Conservation (phyloP, 371 early-diverging fungal genomes). For the Apophysomyces variabilis region DNA sequence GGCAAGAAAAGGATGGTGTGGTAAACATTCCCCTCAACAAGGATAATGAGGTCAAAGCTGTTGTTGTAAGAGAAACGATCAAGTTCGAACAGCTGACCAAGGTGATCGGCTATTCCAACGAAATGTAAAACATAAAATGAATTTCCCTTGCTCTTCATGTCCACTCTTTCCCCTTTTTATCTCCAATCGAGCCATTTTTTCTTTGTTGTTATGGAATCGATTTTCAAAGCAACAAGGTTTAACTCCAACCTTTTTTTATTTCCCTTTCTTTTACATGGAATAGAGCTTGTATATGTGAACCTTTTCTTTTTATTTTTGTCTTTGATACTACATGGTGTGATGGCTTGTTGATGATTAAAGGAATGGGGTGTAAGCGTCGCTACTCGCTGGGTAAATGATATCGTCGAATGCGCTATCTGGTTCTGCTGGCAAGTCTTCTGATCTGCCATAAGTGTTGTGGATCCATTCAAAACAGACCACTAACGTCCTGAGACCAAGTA, state of each 20-base stretch:
- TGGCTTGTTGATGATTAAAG: constrained; percentile 6
- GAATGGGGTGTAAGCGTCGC: constrained; percentile 20
- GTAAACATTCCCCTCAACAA: constrained; percentile 79
- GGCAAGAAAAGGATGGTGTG: constrained; percentile 66
- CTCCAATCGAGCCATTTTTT: not conserved
- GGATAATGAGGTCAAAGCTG: constrained; percentile 83
- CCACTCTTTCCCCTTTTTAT: not conserved
- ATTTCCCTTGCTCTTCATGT: constrained; percentile 6
- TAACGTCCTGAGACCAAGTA: constrained; percentile 74
- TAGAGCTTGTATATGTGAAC: constrained; percentile 5
- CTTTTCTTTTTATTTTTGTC: not conserved
- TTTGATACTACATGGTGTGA: not conserved
- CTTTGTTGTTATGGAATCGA: not conserved
- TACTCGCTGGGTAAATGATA: constrained; percentile 34
- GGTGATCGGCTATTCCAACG: constrained; percentile 72
- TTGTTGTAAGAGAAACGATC: constrained; percentile 85
- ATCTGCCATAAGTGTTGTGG: constrained; percentile 48
- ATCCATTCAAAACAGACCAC: constrained; percentile 71
- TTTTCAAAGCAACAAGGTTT: not conserved
- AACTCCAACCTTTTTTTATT: not conserved
- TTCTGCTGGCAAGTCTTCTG: constrained; percentile 27
- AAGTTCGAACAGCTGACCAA: constrained; percentile 82
- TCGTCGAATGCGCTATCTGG: constrained; percentile 37
- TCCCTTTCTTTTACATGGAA: not conserved
- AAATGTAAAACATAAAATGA: constrained; percentile 47